A percentile compares a stretch with the other conserved stretches of the same genome.
These are phyloP conservation scores for Astraeus odoratus DNA, from an alignment of 768 basidiomycete genomes.

Conservation along the genomic window DNA sequence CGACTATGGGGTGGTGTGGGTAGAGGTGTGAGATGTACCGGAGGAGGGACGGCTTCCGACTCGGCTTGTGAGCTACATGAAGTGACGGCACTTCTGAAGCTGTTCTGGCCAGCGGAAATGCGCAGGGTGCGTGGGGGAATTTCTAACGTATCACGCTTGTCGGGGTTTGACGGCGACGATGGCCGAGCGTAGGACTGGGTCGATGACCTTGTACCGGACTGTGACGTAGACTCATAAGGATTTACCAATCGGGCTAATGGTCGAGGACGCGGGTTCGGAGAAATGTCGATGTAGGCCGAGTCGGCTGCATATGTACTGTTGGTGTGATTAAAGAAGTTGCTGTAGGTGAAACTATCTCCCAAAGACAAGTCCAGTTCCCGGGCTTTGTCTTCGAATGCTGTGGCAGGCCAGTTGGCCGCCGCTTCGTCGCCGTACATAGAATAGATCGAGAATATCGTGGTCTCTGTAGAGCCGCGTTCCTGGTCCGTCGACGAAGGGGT, in stretches of 20 bases:
- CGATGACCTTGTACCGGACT: neutral
- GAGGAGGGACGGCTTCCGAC: conserved; percentile 13
- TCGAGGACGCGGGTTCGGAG: conserved; percentile 19
- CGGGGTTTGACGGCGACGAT: neutral
- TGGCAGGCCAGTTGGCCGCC: conserved; percentile 40
- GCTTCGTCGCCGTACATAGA: conserved; percentile 75
- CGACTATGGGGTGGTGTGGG: conserved; percentile 25
- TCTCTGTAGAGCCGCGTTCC: conserved; percentile 58
- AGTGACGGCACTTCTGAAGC: conserved; percentile 19
- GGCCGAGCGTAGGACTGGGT: neutral
- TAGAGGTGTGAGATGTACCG: conserved; percentile 13
- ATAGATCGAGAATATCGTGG: conserved; percentile 77
- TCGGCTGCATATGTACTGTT: conserved; percentile 15
- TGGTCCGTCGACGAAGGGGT: conserved; percentile 28
- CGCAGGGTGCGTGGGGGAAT: conserved; percentile 22
- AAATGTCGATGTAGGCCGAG: conserved; percentile 25
- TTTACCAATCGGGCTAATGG: conserved; percentile 14
- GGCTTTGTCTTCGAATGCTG: conserved; percentile 31
- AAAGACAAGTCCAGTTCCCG: conserved; percentile 32
- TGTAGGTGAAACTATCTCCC: conserved; percentile 28
- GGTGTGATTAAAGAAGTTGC: conserved; percentile 26
- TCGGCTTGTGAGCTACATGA: conserved; percentile 21
- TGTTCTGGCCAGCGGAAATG: conserved; percentile 13
- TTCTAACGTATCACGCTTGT: conserved; percentile 12
- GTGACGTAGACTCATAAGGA: conserved; percentile 11